Conservation (phyloP, 2,329 filamentous ascomycete species). For the Fusarium tjaetaba region DNA sequence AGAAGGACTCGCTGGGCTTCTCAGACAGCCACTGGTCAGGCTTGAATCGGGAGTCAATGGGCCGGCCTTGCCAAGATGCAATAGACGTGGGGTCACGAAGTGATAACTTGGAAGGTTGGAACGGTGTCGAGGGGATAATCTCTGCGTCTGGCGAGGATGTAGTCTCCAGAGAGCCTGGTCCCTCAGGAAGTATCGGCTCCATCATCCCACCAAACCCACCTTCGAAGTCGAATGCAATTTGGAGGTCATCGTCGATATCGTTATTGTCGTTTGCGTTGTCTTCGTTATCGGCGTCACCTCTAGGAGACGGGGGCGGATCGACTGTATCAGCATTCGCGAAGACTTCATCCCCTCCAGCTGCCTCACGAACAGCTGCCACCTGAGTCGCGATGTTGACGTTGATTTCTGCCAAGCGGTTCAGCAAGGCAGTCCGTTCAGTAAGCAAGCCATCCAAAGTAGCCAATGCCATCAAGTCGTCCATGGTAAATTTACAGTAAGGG, state of each 20-base stretch:
- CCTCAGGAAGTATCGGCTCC: background rate
- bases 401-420: background rate
- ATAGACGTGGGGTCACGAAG: background rate
- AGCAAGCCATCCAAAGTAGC: background rate
- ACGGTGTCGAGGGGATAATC: background rate
- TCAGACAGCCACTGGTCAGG: background rate
- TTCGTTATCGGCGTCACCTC: background rate
- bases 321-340: background rate
- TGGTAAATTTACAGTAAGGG: background rate
- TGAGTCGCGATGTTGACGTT: background rate
- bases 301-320: background rate
- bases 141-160: background rate
- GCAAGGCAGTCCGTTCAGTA: background rate
- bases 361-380: background rate
- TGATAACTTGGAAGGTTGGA: background rate
- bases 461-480: background rate
- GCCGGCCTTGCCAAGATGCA: background rate
- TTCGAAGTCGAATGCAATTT: background rate
- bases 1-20: background rate
- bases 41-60: background rate
- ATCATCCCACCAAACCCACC: background rate
- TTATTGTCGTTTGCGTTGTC: background rate
- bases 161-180: background rate
- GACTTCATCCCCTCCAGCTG: background rate
- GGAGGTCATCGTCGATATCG: background rate